These are phyloP conservation scores for Xylaria hypoxylon DNA, from an alignment of 2,329 filamentous ascomycete species.

Conservation along the genomic window DNA sequence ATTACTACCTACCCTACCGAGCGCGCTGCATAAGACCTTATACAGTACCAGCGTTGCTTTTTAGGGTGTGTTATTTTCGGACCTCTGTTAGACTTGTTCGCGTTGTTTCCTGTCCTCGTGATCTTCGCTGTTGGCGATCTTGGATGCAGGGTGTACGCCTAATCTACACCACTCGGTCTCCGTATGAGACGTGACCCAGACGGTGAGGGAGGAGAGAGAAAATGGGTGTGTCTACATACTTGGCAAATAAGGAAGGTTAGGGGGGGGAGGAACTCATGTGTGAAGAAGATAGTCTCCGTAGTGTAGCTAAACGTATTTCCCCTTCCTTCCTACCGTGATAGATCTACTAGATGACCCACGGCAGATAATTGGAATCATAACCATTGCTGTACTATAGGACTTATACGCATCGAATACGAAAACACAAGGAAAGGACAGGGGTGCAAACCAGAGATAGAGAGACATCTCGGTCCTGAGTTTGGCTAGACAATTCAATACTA, in stretches of 20 bases:
- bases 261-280: background rate
- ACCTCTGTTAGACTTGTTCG: background rate
- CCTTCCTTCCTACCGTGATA: too few relatives aligned
- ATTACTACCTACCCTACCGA: background rate
- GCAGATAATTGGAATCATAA: too few relatives aligned
- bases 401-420: background rate
- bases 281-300: too few relatives aligned
- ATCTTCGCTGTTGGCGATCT: constrained; percentile 11
- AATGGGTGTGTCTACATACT: background rate
- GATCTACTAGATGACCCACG: too few relatives aligned
- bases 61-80: background rate
- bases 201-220: background rate
- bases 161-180: constrained; percentile 24
- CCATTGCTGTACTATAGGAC: background rate
- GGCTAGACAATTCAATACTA: background rate
- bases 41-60: background rate
- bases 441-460: background rate
- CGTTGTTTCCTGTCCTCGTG: constrained; percentile 1
- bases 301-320: too few relatives aligned
- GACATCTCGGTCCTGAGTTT: background rate
- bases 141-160: background rate
- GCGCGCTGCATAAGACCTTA: constrained; percentile 1
- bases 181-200: constrained; percentile 23
- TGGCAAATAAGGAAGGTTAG: background rate
- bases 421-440: background rate